Evolutionary conservation across 257 asterid species (phyloP).

Genomic region (Solanum rostratum): DNA sequence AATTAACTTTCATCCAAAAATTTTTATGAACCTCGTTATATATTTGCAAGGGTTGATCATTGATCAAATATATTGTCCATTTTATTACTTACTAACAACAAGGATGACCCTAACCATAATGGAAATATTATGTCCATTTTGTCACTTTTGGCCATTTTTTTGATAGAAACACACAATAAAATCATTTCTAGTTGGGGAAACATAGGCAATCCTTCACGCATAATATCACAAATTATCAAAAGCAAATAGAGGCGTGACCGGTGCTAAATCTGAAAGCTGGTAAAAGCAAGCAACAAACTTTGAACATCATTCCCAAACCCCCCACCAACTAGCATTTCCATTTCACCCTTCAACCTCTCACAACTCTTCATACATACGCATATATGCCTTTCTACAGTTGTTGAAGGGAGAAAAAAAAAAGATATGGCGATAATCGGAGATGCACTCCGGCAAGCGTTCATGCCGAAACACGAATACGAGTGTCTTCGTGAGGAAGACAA

Average conservation of each 20-base stretch:
- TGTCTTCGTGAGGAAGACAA: slow-evolving; percentile 78
- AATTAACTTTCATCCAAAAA: too few species aligned
- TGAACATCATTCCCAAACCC: neutral
- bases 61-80: too few species aligned
- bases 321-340: neutral
- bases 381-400: neutral
- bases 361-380: neutral
- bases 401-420: neutral
- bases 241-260: neutral
- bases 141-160: too few species aligned
- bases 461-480: slow-evolving; percentile 90
- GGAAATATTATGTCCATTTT: too few species aligned
- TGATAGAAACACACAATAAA: neutral
- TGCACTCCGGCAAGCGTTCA: slow-evolving; percentile 90
- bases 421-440: slow-evolving; percentile 47
- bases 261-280: neutral
- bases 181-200: neutral
- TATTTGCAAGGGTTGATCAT: too few species aligned
- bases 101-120: too few species aligned
- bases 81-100: too few species aligned
- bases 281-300: neutral
- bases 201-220: neutral
- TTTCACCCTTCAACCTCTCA: neutral
- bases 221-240: neutral
- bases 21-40: too few species aligned